These are phyloP conservation scores for Warburgia ugandensis DNA, from an alignment of 164 flowering plant species.

Conservation along the genomic window DNA sequence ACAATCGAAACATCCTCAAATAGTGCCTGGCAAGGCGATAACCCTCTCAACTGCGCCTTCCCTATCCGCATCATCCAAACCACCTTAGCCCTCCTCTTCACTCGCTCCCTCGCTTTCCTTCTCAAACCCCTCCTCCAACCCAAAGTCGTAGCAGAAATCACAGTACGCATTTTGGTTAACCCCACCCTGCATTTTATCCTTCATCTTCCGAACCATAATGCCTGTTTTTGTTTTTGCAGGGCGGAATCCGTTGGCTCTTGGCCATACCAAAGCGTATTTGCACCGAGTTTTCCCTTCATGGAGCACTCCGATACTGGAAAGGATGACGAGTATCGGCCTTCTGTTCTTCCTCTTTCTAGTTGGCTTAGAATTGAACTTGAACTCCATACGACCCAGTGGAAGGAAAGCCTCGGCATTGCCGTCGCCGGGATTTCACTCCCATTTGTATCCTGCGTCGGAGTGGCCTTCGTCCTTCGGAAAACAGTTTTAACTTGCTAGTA, in stretches of 20 bases:
- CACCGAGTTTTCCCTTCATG: slow-evolving; percentile 19
- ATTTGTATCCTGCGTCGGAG: slow-evolving; percentile 19
- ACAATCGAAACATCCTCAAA: slow-evolving; percentile 47
- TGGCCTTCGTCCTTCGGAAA: slow-evolving; percentile 18
- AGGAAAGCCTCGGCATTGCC: slow-evolving; percentile 21
- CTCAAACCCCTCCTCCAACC: slow-evolving; percentile 88
- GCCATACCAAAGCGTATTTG: slow-evolving; percentile 15
- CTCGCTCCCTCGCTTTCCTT: slow-evolving; percentile 51
- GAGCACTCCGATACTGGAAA: slow-evolving; percentile 27
- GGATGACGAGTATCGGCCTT: slow-evolving; percentile 30
- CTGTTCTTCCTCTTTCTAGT: slow-evolving; percentile 37
- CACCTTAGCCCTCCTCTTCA: slow-evolving; percentile 38
- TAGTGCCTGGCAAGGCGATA: slow-evolving; percentile 79
- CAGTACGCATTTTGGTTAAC: slow-evolving; percentile 51
- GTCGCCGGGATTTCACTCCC: slow-evolving; percentile 32
- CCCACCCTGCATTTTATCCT: no score
- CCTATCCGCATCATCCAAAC: slow-evolving; percentile 66
- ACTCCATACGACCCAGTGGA: slow-evolving; percentile 19
- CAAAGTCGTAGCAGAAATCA: slow-evolving; percentile 80
- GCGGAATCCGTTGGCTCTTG: slow-evolving; percentile 32
- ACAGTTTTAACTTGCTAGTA: no score
- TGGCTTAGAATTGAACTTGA: slow-evolving; percentile 31
- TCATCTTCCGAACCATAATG: no score
- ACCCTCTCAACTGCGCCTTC: slow-evolving; percentile 67
- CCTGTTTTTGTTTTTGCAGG: no score